Percentiles rank a stretch among this genome's conserved stretches.
phyloP scores from a whole-genome alignment of 2,329 filamentous ascomycete species.

The Rachicladosporium sp. region DNA sequence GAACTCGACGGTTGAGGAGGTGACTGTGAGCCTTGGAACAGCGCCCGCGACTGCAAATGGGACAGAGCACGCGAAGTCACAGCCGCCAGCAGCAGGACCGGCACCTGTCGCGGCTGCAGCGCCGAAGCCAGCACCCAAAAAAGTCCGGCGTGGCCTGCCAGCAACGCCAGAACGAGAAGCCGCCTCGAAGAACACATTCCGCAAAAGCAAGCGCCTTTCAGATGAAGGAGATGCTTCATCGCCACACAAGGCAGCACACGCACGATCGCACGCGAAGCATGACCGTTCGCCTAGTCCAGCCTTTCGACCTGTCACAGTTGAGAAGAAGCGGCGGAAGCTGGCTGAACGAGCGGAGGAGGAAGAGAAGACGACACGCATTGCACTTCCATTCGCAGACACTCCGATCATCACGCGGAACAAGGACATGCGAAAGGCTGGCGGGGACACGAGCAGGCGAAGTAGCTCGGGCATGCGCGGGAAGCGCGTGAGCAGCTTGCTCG shows the following conservation, averaged over 20 bases:
- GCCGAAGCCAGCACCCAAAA: slow-evolving; percentile 68
- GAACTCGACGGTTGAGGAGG: slow-evolving; percentile 6
- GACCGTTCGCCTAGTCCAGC: slow-evolving; percentile 19
- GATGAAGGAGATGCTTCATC: slow-evolving; percentile 10
- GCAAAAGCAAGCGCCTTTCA: slow-evolving; percentile 22
- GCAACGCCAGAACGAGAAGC: slow-evolving; percentile 22
- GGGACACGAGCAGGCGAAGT: slow-evolving; percentile 58
- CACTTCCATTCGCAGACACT: slow-evolving; percentile 81
- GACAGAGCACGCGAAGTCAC: not conserved
- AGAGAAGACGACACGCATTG: slow-evolving; percentile 50
- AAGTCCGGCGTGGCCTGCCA: slow-evolving; percentile 21
- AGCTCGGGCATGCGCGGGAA: slow-evolving; percentile 82
- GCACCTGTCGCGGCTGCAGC: slow-evolving; percentile 34
- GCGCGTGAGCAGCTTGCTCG: slow-evolving; percentile 84
- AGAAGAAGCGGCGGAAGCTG: slow-evolving; percentile 28
- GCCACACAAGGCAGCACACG: slow-evolving; percentile 14
- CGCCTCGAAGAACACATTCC: slow-evolving; percentile 18
- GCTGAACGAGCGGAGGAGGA: slow-evolving; percentile 14
- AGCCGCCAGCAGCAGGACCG: not conserved
- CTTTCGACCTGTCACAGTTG: slow-evolving; percentile 21
- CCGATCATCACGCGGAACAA: slow-evolving; percentile 89
- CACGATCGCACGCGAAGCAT: slow-evolving; percentile 14
- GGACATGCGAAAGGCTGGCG: slow-evolving; percentile 72
- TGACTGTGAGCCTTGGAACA: slow-evolving; percentile 9
- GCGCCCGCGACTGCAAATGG: slow-evolving; percentile 8